phyloP scores from a whole-genome alignment of 768 basidiomycete genomes.

The Panus rudis region DNA sequence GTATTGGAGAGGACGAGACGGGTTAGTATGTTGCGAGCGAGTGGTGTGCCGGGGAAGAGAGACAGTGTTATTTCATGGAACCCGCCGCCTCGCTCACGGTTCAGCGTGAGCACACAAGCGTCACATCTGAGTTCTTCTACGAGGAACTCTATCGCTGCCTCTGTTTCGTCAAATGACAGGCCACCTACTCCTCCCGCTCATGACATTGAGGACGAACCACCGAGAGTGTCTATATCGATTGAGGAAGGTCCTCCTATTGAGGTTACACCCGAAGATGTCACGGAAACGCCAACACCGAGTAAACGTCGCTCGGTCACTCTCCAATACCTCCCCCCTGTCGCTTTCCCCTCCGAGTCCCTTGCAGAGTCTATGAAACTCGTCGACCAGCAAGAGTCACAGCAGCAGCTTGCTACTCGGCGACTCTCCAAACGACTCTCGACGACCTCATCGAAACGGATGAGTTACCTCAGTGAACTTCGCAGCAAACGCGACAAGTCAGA shows the following conservation, averaged over 20 bases:
- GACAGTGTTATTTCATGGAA: slow-evolving; percentile 41
- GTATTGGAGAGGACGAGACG: slow-evolving; percentile 82
- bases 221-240: slow-evolving; percentile 35
- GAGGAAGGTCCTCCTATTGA: slow-evolving; percentile 65
- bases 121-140: slow-evolving; percentile 33
- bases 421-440: slow-evolving; percentile 41
- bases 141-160: slow-evolving; percentile 39
- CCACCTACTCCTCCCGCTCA: background rate
- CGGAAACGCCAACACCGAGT: slow-evolving; percentile 24
- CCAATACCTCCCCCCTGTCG: slow-evolving; percentile 57
- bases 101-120: slow-evolving; percentile 56
- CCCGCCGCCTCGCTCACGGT: slow-evolving; percentile 43
- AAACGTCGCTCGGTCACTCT: background rate
- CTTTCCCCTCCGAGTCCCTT: slow-evolving; percentile 71
- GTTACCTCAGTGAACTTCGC: slow-evolving; percentile 75
- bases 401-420: slow-evolving; percentile 31
- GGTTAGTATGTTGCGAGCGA: slow-evolving; percentile 76
- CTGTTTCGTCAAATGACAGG: slow-evolving; percentile 1
- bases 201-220: slow-evolving; percentile 12
- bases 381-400: slow-evolving; percentile 18
- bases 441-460: slow-evolving; percentile 54
- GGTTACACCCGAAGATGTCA: slow-evolving; percentile 44
- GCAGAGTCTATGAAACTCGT: slow-evolving; percentile 67
- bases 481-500: slow-evolving; percentile 82
- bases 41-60: slow-evolving; percentile 42